A percentile compares a stretch with the other conserved stretches of the same genome.
phyloP scores from a whole-genome alignment of 1,139 yeast genomes.

The Kodamaea sp. region DNA sequence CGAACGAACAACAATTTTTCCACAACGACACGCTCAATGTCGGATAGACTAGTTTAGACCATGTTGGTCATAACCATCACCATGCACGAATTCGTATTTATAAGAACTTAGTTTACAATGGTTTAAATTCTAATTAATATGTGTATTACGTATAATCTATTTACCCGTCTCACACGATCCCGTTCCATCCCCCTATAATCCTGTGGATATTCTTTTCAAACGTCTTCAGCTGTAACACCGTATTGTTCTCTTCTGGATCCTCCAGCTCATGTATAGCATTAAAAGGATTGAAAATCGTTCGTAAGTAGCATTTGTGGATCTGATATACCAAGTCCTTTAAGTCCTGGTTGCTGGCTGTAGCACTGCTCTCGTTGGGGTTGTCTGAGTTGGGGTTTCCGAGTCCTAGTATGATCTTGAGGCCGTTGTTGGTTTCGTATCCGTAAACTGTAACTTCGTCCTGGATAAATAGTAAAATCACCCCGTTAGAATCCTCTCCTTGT shows the following conservation, averaged over 20 bases:
- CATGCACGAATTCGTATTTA: no score
- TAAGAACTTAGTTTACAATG: no score
- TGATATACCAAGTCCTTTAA: conserved; percentile 37
- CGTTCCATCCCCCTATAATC: conserved; percentile 38
- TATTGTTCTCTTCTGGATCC: conserved; percentile 27
- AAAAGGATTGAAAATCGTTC: conserved; percentile 60
- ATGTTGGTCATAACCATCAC: no score
- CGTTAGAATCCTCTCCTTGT: conserved; percentile 19
- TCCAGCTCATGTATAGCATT: conserved; percentile 16
- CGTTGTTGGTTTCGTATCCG: conserved; percentile 63
- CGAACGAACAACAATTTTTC: no score
- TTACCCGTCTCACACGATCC: no score
- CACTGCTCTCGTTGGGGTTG: conserved; percentile 3
- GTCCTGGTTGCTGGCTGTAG: conserved; percentile 1
- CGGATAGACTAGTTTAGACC: no score
- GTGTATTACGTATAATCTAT: no score
- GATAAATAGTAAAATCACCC: conserved; percentile 50
- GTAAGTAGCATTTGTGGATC: conserved; percentile 51
- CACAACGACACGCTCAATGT: no score
- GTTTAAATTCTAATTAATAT: no score
- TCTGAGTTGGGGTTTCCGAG: conserved; percentile 10
- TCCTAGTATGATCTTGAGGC: conserved; percentile 61
- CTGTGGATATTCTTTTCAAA: conserved; percentile 41
- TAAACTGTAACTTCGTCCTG: conserved; percentile 64
- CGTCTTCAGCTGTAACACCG: conserved; percentile 23